phyloP scores from a whole-genome alignment of 148 eudicot species.

The Rhododendron henanense region DNA sequence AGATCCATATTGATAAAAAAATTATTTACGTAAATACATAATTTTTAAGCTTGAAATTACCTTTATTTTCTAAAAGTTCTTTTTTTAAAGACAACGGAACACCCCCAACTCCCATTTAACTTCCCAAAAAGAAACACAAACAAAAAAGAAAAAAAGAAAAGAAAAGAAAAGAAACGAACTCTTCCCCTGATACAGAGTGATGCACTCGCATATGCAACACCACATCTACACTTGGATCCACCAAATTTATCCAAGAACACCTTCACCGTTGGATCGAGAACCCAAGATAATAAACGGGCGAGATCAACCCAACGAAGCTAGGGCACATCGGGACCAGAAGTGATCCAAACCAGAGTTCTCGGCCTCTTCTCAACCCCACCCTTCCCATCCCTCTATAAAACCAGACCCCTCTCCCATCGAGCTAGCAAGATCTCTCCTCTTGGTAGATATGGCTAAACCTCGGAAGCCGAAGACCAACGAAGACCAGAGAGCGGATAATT shows the following conservation, averaged over 20 bases:
- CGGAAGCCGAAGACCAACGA: slow-evolving; percentile 59
- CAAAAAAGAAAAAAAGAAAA: too few species aligned
- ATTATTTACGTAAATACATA: too few species aligned
- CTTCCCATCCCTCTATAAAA: slow-evolving; percentile 10
- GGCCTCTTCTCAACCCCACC: neutral
- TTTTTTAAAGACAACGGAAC: too few species aligned
- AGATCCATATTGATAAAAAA: too few species aligned
- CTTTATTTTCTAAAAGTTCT: too few species aligned
- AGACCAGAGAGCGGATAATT: slow-evolving; percentile 51
- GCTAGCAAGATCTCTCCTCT: slow-evolving; percentile 10
- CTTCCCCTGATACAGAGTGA: too few species aligned
- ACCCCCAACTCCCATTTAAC: too few species aligned
- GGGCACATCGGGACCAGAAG: slow-evolving; percentile 10
- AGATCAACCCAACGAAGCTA: neutral
- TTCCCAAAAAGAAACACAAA: too few species aligned
- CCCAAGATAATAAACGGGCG: neutral
- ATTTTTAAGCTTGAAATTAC: too few species aligned
- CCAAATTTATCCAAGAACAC: neutral
- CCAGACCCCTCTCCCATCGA: neutral
- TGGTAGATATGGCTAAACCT: slow-evolving; percentile 58
- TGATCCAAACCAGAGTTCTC: slow-evolving; percentile 5
- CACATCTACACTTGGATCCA: neutral
- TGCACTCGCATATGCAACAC: neutral
- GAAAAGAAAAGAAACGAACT: too few species aligned
- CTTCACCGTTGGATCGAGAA: neutral